A percentile compares a stretch with the other conserved stretches of the same genome.
These are phyloP conservation scores for Blastobotrys muscicola DNA, from an alignment of 805 yeast genomes.

Conservation along the genomic window DNA sequence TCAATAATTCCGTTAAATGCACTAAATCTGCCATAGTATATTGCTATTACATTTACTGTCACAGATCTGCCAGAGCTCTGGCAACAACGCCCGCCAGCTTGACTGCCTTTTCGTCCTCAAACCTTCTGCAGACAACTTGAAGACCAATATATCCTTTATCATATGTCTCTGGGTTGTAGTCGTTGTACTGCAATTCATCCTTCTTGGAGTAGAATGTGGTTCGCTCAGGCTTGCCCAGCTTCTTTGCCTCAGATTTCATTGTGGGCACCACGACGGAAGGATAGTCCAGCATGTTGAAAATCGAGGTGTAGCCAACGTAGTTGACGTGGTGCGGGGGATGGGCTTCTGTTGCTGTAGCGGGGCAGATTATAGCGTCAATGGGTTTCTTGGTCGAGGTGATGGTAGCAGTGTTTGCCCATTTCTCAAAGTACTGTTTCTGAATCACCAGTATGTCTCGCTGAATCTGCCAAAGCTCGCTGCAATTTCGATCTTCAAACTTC, in stretches of 20 bases:
- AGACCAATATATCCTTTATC: conserved; percentile 46
- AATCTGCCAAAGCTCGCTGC: not conserved
- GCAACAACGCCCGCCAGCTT: conserved; percentile 17
- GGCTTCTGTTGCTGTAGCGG: conserved; percentile 5
- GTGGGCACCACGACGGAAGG: conserved; percentile 14
- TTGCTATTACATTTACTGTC: too few relatives aligned
- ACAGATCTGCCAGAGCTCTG: too few relatives aligned
- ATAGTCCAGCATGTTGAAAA: conserved; percentile 15
- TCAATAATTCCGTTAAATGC: too few relatives aligned
- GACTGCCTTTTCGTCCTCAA: conserved; percentile 49
- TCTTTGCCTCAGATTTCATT: conserved; percentile 31
- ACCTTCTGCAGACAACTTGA: conserved; percentile 45
- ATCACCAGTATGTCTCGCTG: not conserved
- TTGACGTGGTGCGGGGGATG: conserved; percentile 6
- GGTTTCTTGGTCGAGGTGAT: conserved; percentile 4
- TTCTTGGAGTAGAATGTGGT: not conserved
- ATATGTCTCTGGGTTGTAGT: conserved; percentile 38
- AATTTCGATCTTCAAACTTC: not conserved
- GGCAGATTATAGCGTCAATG: conserved; percentile 10
- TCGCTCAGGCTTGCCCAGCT: conserved; percentile 21
- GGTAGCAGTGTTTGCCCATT: conserved; percentile 29
- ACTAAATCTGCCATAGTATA: too few relatives aligned
- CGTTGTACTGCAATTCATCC: conserved; percentile 27
- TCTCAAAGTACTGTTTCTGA: conserved; percentile 26
- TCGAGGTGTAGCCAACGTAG: conserved; percentile 51